Base-by-base conservation (phyloP, 2,329 filamentous ascomycete species). In the Bretziella fagacearum region DNA sequence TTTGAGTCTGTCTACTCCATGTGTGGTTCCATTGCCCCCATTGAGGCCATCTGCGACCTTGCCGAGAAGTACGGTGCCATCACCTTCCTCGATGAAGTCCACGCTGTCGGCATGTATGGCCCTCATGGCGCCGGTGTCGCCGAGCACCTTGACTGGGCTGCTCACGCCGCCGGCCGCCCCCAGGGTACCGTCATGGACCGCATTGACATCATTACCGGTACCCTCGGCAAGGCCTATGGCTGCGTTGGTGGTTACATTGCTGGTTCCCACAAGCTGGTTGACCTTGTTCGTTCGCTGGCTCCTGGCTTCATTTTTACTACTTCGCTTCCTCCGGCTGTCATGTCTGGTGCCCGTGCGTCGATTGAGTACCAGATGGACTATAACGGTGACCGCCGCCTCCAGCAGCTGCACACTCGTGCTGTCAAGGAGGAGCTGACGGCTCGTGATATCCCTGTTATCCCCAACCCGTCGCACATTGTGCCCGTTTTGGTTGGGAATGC, bases 1-100 rank as follows among this genome's bases (percentile, higher is more conserved):
- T 98, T 96, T 54, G 91, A 98, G 66, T 94, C 86, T 25, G 91
- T 98, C 3, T 98, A 98, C 67, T 94, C 86, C 68, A 98, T 98
- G 91, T 98, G 91, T 60, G 91, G 91, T 53, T 94, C 86, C 13
- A 84, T 98, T 60, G 91, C 86, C 0, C 91, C 91, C 1, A 98
- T 98, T 55, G 84, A 87, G 65, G 81, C 81, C 59, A 96, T 98
- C 52, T 96, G 89, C 62, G 86, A 98, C 60, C 68, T 98, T 46
- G 89, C 91, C 7, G 87, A 96, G 53, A 95, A 94, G 68, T 98
- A 98, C 61, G 91, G 91, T 50, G 91, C 91, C 32, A 79, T 98
- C 53, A 98, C 91, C 56, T 98, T 98, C 63, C 70, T 95, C 60
- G 91, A 98, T 60, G 91, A 98, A 75, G 91, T 98, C 52, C 91